phyloP scores from a whole-genome alignment of 2,329 filamentous ascomycete species.

The Verticillium albo-atrum region DNA sequence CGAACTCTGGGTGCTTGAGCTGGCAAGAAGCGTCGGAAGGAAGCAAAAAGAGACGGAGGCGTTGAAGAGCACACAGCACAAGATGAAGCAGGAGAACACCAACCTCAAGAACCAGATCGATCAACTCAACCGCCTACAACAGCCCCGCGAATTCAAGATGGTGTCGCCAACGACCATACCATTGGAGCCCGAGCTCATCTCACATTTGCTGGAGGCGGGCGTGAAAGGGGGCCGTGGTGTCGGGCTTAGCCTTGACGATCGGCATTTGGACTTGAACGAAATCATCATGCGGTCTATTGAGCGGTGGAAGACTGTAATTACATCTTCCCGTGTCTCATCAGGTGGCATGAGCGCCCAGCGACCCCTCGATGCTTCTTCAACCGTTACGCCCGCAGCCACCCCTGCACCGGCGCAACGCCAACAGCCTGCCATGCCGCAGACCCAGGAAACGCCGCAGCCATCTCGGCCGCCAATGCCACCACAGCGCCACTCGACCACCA shows the following conservation, averaged over 20 bases:
- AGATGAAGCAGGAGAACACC: conserved; percentile 50
- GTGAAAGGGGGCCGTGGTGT: conserved; percentile 33
- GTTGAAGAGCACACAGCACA: conserved; percentile 44
- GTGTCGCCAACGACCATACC: conserved; percentile 47
- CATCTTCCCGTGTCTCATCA: conserved; percentile 39
- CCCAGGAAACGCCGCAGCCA: conserved; percentile 15
- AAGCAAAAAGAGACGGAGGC: conserved; percentile 52
- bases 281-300: conserved; percentile 52
- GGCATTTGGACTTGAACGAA: conserved; percentile 45
- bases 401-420: conserved; percentile 12
- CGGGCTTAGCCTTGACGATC: conserved; percentile 46
- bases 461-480: conserved; percentile 14
- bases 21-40: conserved; percentile 54
- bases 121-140: conserved; percentile 53
- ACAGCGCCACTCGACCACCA: conserved; percentile 21
- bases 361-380: conserved; percentile 33
- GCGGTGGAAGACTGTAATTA: conserved; percentile 58
- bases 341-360: conserved; percentile 46
- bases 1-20: conserved; percentile 58
- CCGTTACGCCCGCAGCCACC: conserved; percentile 11
- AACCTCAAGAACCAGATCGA: conserved; percentile 56
- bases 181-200: conserved; percentile 43
- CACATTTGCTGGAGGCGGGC: conserved; percentile 40
- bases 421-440: conserved; percentile 12
- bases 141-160: conserved; percentile 55